Evolutionary conservation across 2,329 filamentous ascomycete species (phyloP), one percentile per base, ranked within the genome.

Genomic region (Penicillium sp.): DNA sequence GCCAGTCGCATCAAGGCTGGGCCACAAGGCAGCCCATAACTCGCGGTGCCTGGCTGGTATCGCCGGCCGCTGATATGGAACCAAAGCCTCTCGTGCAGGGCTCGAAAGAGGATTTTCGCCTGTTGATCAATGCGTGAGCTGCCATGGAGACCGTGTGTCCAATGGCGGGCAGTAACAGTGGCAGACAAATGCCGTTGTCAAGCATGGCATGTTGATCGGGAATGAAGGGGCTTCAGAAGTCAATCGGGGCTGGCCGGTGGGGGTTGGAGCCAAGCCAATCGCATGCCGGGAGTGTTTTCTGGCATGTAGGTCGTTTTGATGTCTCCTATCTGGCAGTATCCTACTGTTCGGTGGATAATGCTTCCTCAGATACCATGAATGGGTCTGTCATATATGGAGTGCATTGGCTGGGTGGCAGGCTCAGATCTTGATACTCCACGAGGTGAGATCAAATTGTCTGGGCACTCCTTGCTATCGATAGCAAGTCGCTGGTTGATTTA

Each of bases 181-280:
- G 7, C n/a, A 13, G 11, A 8, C 6, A 15, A 39, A 45, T 49
- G 21, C 35, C 27, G 32, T 20, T 28, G 7, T 18, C 15, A 15
- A 10, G 15, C 7, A 15, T 33, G 48, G 48, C 36, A 51, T 51
- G 48, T 33, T 28, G 36, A 34, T 40, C 16, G 2, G 40, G 43
- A 51, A 51, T 51, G 48, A 36, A 51, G 48, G 48, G 45, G 25
- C 43, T 14, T 26, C 19, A 6, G 11, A n/a, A n/a, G n/a, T n/a
- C n/a, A n/a, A 27, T n/a, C 5, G 6, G 25, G 25, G 25, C 11
- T 13, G 4, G 5, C 14, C 11, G 25, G 6, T n/a, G 25, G 6
- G 11, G 11, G 5, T n/a, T 6, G 14, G 25, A n/a, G n/a, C n/a
- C n/a, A n/a, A n/a, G n/a, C n/a, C n/a, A n/a, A n/a, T n/a, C n/a